Evolutionary conservation across 1,284 basidiomycete genomes (phyloP).

Genomic region (Fomitopsis betulina): DNA sequence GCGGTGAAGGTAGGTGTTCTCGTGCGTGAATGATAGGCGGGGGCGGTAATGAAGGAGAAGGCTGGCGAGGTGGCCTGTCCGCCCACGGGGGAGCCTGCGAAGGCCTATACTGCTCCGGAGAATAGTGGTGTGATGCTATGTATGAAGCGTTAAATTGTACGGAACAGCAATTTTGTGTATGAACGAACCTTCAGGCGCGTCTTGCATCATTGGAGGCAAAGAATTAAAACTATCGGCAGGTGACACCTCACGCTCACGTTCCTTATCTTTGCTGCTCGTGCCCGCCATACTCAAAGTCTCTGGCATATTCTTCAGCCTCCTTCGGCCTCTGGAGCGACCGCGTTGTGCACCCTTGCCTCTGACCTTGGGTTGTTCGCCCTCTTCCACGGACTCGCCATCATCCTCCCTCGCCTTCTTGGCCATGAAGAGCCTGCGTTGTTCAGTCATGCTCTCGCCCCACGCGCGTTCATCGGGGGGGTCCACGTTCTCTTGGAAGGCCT

Average conservation of each 20-base stretch:
- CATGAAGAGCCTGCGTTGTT: constrained; percentile 57
- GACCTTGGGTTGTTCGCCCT: constrained; percentile 18
- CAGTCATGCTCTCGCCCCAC: constrained; percentile 66
- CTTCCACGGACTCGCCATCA: constrained; percentile 21
- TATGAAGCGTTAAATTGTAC: not conserved
- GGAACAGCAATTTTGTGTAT: not conserved
- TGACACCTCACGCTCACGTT: constrained; percentile 12
- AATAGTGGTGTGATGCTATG: not conserved
- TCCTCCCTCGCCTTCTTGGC: constrained; percentile 42
- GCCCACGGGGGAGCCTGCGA: not conserved
- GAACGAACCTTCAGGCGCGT: constrained; percentile 13
- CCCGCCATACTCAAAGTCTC: constrained; percentile 5
- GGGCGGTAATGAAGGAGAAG: not conserved
- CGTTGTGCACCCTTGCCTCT: constrained; percentile 12
- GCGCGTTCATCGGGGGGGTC: constrained; percentile 64
- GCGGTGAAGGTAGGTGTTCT: not conserved
- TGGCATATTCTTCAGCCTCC: constrained; percentile 14
- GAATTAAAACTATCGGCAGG: constrained; percentile 14
- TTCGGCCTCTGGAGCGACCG: constrained; percentile 9
- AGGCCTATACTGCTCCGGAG: not conserved
- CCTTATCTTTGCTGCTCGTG: not conserved
- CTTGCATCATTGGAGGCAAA: constrained; percentile 11
- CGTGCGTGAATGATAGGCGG: not conserved
- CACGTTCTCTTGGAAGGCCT: constrained; percentile 57
- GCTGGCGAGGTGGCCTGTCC: not conserved